Percentiles rank a stretch among this genome's conserved stretches.
These are phyloP conservation scores for Logfia minima DNA, from an alignment of 129 eudicot species.

Conservation along the genomic window DNA sequence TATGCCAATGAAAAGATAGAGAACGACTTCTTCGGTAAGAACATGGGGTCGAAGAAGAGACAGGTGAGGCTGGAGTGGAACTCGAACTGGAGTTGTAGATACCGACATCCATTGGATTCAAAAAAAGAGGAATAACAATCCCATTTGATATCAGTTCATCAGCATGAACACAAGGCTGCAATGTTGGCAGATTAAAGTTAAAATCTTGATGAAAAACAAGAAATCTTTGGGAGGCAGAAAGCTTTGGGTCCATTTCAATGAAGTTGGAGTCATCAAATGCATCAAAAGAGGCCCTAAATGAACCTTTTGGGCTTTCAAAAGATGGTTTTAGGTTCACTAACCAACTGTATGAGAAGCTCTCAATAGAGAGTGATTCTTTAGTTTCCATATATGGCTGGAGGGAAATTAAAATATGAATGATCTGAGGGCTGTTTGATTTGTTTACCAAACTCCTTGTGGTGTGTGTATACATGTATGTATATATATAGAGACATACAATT, in stretches of 20 bases:
- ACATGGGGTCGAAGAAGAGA: slow-evolving; percentile 20
- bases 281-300: slow-evolving; percentile 60
- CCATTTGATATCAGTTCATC: slow-evolving; percentile 77
- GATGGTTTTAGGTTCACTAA: slow-evolving; percentile 62
- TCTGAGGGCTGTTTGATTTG: slow-evolving; percentile 15
- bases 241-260: slow-evolving; percentile 88
- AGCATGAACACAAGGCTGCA: slow-evolving; percentile 67
- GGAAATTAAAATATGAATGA: slow-evolving; percentile 6
- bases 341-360: slow-evolving; percentile 95
- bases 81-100: slow-evolving; percentile 23
- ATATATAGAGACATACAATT: slow-evolving; percentile 32
- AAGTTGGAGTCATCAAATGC: slow-evolving; percentile 59
- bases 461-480: slow-evolving; percentile 18
- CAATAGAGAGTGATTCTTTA: slow-evolving; percentile 69
- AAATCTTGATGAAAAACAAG: slow-evolving; percentile 53
- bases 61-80: slow-evolving; percentile 27
- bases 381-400: slow-evolving; percentile 43
- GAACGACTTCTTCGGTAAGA: slow-evolving; percentile 35
- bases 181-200: slow-evolving; percentile 55
- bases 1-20: slow-evolving; percentile 51
- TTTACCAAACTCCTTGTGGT: slow-evolving; percentile 31
- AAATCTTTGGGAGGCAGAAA: slow-evolving; percentile 78
- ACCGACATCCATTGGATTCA: slow-evolving; percentile 26
- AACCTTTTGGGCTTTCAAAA: slow-evolving; percentile 51
- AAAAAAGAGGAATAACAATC: slow-evolving; percentile 47